These are phyloP conservation scores for Penicillium mononematosum DNA, from an alignment of 495 filamentous ascomycete genomes.

Conservation along the genomic window DNA sequence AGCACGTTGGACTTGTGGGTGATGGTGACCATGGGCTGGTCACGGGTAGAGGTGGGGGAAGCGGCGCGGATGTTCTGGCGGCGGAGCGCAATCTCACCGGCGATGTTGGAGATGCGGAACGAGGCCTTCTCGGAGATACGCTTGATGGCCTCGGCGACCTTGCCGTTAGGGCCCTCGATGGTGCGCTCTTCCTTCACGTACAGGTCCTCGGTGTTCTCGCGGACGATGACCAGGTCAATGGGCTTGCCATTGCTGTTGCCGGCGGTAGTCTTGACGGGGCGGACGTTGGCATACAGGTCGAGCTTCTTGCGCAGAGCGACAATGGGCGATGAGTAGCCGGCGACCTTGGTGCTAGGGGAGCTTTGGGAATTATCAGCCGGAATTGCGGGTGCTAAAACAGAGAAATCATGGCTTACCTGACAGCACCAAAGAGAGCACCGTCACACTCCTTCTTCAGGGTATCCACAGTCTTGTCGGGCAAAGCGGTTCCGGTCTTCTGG, in stretches of 20 bases:
- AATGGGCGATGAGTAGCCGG: conserved; percentile 95
- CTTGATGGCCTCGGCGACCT: conserved; percentile 96
- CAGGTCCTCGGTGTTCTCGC: conserved; percentile 97
- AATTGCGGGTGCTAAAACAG: neutral
- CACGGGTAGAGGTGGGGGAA: conserved; percentile 54
- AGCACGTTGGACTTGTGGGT: conserved; percentile 99
- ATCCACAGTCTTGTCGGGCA: conserved; percentile 87
- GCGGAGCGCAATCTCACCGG: conserved; percentile 88
- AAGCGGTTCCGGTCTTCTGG: conserved; percentile 77
- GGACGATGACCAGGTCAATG: conserved; percentile 96
- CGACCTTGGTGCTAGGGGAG: conserved; percentile 83
- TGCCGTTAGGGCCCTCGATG: conserved; percentile 65
- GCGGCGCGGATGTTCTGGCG: conserved; percentile 73
- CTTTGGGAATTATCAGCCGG: conserved; percentile 26
- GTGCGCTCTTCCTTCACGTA: conserved; percentile 98
- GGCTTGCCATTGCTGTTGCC: conserved; percentile 53
- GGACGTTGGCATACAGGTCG: conserved; percentile 94
- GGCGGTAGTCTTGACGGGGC: conserved; percentile 83
- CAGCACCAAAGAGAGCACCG: conserved; percentile 94
- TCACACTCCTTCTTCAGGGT: conserved; percentile 85
- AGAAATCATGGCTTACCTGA: conserved; percentile 51
- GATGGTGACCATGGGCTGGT: conserved; percentile 79
- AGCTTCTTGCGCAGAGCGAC: conserved; percentile 94
- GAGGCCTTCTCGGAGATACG: conserved; percentile 85
- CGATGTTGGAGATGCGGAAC: conserved; percentile 82